phyloP scores from a whole-genome alignment of 805 yeast genomes.

The Starmerella potacharoeniae region DNA sequence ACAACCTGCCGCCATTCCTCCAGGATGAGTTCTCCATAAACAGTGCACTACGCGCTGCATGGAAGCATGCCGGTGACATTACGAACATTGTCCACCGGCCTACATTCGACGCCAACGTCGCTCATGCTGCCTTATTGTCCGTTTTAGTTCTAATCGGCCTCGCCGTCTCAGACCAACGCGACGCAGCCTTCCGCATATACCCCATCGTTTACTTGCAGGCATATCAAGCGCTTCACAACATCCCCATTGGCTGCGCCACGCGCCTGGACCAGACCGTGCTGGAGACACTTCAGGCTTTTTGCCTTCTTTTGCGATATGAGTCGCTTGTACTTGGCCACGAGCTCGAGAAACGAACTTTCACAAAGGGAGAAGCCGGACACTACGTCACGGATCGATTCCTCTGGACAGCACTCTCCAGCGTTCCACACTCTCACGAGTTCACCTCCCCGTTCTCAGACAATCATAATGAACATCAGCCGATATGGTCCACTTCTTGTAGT shows the following conservation, averaged over 20 bases:
- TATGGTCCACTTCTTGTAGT: slow-evolving; percentile 21
- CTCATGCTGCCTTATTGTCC: slow-evolving; percentile 23
- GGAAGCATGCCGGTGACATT: slow-evolving; percentile 22
- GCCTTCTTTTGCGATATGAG: slow-evolving; percentile 25
- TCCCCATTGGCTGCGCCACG: slow-evolving; percentile 8
- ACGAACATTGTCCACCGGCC: slow-evolving; percentile 24
- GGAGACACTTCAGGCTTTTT: slow-evolving; percentile 26
- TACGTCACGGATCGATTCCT: slow-evolving; percentile 23
- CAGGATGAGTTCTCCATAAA: not conserved
- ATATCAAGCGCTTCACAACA: slow-evolving; percentile 17
- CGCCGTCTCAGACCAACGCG: slow-evolving; percentile 18
- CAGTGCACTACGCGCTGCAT: slow-evolving; percentile 17
- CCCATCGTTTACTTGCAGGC: slow-evolving; percentile 21
- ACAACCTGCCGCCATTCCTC: slow-evolving; percentile 2
- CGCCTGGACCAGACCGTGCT: slow-evolving; percentile 16
- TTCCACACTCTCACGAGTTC: slow-evolving; percentile 18
- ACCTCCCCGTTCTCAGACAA: not conserved
- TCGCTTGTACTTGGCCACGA: slow-evolving; percentile 21
- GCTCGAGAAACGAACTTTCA: slow-evolving; percentile 5
- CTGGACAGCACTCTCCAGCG: slow-evolving; percentile 19
- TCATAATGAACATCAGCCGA: slow-evolving; percentile 15
- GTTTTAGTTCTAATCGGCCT: slow-evolving; percentile 26
- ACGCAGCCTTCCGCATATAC: slow-evolving; percentile 19
- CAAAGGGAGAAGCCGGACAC: slow-evolving; percentile 8
- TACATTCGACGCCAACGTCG: slow-evolving; percentile 23